Percentiles rank a stretch among this genome's conserved stretches.
Evolutionary conservation across 768 basidiomycete genomes (phyloP).

Genomic region (Trametes sanguinea): DNA sequence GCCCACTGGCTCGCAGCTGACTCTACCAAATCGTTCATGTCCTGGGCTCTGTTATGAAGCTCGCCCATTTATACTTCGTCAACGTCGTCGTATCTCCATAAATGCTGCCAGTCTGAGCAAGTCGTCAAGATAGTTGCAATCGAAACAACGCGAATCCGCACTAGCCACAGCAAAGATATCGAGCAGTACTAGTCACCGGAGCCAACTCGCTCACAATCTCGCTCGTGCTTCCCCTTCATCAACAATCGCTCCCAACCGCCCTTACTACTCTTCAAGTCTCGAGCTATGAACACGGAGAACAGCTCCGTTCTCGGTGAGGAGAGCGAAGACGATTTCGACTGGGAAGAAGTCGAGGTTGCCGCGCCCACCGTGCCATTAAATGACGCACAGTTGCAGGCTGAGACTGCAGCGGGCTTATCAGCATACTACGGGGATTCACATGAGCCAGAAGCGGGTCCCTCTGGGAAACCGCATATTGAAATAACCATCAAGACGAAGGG

Average conservation of each 20-base stretch:
- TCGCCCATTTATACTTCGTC: neutral
- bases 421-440: slow-evolving; percentile 5
- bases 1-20: no score
- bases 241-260: no score
- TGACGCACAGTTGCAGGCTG: neutral
- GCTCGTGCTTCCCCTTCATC: no score
- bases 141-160: no score
- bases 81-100: neutral
- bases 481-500: slow-evolving; percentile 60
- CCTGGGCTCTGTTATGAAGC: no score
- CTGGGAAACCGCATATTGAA: slow-evolving; percentile 55
- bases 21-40: no score
- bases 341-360: slow-evolving; percentile 76
- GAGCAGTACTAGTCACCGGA: no score
- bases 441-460: slow-evolving; percentile 27
- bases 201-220: no score
- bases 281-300: slow-evolving; percentile 19
- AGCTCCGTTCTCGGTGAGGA: slow-evolving; percentile 30
- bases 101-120: no score
- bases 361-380: slow-evolving; percentile 21
- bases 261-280: no score
- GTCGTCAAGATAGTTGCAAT: no score
- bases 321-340: slow-evolving; percentile 72
- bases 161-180: no score
- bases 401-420: neutral